Percentiles rank a stretch among this genome's conserved stretches.
These are phyloP conservation scores for Sonneratia alba DNA, from an alignment of 345 rosid species.

Conservation along the genomic window DNA sequence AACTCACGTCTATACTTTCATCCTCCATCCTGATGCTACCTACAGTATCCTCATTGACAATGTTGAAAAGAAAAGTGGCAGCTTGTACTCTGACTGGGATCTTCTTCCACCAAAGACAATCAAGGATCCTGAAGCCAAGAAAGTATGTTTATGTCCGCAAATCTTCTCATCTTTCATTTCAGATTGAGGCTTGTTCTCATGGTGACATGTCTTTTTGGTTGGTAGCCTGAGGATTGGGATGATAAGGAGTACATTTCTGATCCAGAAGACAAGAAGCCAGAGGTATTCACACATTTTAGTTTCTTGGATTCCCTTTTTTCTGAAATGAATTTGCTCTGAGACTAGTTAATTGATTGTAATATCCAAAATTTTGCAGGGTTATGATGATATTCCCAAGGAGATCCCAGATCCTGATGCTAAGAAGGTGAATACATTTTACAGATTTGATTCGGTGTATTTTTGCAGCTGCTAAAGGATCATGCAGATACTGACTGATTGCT, in stretches of 20 bases:
- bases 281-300: constrained; percentile 25
- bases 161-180: not conserved
- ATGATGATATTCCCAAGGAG: constrained; percentile 95
- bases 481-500: constrained; percentile 10
- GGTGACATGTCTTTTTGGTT: not conserved
- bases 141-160: constrained; percentile 27
- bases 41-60: constrained; percentile 87
- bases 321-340: not conserved
- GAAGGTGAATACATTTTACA: constrained; percentile 43
- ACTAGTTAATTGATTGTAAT: not conserved
- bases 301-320: not conserved
- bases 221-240: constrained; percentile 98
- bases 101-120: constrained; percentile 81
- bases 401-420: constrained; percentile 73
- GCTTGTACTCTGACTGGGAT: constrained; percentile 87
- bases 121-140: constrained; percentile 89
- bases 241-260: constrained; percentile 82
- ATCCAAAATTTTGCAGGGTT: constrained; percentile 32
- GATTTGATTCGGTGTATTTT: not conserved
- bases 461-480: not conserved
- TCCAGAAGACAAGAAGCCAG: constrained; percentile 94
- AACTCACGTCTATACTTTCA: constrained; percentile 80
- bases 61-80: constrained; percentile 91
- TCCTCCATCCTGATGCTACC: constrained; percentile 89
- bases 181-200: not conserved